phyloP scores from a whole-genome alignment of 345 rosid species.

The Syzygium grande region DNA sequence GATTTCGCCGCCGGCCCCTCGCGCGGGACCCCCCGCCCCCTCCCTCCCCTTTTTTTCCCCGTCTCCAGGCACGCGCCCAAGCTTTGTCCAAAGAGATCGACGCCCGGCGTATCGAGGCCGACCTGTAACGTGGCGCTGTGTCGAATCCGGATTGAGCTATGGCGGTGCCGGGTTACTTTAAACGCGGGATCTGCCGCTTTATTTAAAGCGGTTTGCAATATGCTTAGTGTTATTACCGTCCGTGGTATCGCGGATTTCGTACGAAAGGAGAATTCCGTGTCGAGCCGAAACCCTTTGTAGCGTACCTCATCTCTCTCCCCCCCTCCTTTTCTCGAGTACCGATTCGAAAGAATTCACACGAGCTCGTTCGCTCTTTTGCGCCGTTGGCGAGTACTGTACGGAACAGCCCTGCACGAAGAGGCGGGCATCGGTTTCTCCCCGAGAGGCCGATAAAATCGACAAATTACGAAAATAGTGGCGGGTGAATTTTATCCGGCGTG shows the following conservation, averaged over 20 bases:
- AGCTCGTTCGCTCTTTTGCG: not conserved
- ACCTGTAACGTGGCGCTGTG: no score
- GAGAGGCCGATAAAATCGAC: fast-evolving
- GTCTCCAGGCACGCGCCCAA: no score
- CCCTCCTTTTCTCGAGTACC: fast-evolving
- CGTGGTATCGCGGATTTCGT: not conserved
- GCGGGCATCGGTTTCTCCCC: not conserved
- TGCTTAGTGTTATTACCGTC: no score
- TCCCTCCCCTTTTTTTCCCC: no score
- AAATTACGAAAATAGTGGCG: fast-evolving
- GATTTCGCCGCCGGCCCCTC: not conserved
- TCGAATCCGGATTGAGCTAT: no score
- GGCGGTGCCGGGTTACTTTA: no score
- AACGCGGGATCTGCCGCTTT: no score
- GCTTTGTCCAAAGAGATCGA: no score
- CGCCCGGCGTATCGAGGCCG: no score
- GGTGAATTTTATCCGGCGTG: fast-evolving
- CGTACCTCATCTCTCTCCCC: not conserved
- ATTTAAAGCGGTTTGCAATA: no score
- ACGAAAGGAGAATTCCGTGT: fast-evolving
- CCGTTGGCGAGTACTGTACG: fast-evolving
- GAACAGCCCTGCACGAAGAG: fast-evolving
- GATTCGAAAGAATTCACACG: fast-evolving
- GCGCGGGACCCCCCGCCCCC: no score
- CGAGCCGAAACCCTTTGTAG: not conserved